phyloP scores from a whole-genome alignment of 805 yeast species.

The Candida rishiriensis region DNA sequence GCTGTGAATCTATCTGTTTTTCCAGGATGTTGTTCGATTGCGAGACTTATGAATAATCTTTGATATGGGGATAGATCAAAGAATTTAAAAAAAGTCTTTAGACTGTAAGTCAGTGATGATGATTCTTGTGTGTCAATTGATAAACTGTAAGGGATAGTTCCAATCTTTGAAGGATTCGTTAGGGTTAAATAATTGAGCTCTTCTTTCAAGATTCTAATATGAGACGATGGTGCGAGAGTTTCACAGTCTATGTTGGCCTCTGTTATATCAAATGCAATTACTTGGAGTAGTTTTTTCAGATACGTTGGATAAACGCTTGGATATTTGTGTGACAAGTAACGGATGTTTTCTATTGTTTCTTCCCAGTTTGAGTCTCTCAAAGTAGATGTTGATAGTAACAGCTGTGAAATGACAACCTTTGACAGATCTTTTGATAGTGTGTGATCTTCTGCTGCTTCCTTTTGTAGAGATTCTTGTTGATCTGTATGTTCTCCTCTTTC shows the following conservation, averaged over 20 bases:
- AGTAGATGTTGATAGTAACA: conserved; percentile 46
- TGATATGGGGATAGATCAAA: conserved; percentile 23
- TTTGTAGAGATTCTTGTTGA: conserved; percentile 1
- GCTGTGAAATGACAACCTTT: conserved; percentile 44
- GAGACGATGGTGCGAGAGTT: conserved; percentile 5
- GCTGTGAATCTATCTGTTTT: conserved; percentile 7
- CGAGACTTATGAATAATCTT: conserved; percentile 22
- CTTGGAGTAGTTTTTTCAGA: conserved; percentile 29
- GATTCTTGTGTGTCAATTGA: conserved; percentile 15
- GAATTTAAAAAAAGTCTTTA: conserved; percentile 29
- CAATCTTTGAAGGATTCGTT: conserved; percentile 12
- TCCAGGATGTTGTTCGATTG: conserved; percentile 20
- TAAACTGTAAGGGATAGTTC: conserved; percentile 10
- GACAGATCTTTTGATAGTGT: conserved; percentile 13
- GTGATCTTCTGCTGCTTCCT: conserved; percentile 1
- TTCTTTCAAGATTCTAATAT: conserved; percentile 7
- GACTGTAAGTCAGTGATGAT: conserved; percentile 27
- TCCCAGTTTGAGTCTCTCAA: conserved; percentile 33
- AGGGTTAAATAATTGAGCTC: conserved; percentile 23
- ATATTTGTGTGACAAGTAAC: conserved; percentile 37
- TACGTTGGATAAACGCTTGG: conserved; percentile 31
- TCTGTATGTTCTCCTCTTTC: background rate
- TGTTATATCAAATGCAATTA: conserved; percentile 23
- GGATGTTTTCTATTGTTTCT: conserved; percentile 40
- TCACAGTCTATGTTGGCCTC: conserved; percentile 13